phyloP scores from a whole-genome alignment of 176 grass and related monocot species.

The Chloris gayana region DNA sequence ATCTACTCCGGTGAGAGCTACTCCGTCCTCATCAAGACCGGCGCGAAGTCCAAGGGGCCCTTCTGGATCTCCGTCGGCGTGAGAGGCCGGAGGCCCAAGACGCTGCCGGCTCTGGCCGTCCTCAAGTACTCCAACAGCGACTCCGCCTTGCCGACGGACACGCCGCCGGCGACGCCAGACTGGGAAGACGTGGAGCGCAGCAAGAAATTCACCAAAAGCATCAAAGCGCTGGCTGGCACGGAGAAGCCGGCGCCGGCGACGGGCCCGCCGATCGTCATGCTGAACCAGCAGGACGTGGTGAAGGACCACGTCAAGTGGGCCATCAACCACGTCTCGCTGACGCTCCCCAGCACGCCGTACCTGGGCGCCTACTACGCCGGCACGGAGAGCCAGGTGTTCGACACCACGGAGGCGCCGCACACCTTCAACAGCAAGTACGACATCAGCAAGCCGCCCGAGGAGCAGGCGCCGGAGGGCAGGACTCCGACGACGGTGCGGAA shows the following conservation, averaged over 20 bases:
- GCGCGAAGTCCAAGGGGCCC: constrained; percentile 12
- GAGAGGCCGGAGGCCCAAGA: constrained; percentile 61
- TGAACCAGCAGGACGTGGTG: constrained; percentile 73
- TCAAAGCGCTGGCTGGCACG: constrained; percentile 46
- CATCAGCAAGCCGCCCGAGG: background rate
- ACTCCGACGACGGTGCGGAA: background rate
- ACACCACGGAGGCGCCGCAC: background rate
- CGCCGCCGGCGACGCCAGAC: constrained; percentile 48
- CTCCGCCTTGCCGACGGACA: constrained; percentile 33
- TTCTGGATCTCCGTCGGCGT: constrained; percentile 80
- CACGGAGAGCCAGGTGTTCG: constrained; percentile 11
- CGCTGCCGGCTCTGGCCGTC: constrained; percentile 63
- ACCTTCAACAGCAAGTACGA: background rate
- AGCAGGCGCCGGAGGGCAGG: background rate
- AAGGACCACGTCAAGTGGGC: background rate
- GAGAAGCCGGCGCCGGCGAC: constrained; percentile 26
- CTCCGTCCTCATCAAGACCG: constrained; percentile 65
- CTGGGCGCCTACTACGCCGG: constrained; percentile 35
- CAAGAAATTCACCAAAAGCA: constrained; percentile 65
- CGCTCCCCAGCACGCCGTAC: constrained; percentile 44
- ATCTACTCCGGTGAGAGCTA: constrained; percentile 97
- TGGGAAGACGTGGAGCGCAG: constrained; percentile 78
- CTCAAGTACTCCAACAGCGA: constrained; percentile 59
- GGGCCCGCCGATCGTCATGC: constrained; percentile 53
- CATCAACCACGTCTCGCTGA: constrained; percentile 38